Percentiles rank a stretch among this genome's conserved stretches.
Evolutionary conservation across 176 grass and related monocot genomes (phyloP).

Genomic region (Otatea glauca): DNA sequence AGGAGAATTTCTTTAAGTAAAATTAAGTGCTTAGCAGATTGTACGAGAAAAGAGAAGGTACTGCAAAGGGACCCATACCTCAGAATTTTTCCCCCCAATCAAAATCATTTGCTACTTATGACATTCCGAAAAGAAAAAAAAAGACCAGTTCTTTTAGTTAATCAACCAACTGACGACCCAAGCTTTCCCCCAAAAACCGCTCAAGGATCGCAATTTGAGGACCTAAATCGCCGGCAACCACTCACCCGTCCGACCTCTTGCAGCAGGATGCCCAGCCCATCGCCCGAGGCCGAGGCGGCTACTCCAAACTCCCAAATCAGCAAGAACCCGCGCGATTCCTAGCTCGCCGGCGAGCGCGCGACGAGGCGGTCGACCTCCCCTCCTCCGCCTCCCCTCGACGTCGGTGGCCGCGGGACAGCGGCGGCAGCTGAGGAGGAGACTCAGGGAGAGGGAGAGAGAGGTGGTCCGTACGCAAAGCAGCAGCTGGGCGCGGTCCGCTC

Average conservation of each 20-base stretch:
- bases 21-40: neutral
- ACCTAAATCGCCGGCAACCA: neutral
- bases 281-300: neutral
- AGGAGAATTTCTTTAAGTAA: neutral
- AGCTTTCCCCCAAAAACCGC: neutral
- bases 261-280: slow-evolving; percentile 59
- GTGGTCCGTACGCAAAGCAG: slow-evolving; percentile 42
- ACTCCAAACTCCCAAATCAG: neutral
- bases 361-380: neutral
- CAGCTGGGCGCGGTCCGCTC: slow-evolving; percentile 41
- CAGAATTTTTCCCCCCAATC: neutral
- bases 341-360: neutral
- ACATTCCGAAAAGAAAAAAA: neutral
- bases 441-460: neutral
- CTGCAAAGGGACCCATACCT: neutral
- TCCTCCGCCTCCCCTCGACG: neutral
- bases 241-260: slow-evolving; percentile 51
- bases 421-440: neutral
- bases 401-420: slow-evolving; percentile 10
- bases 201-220: neutral
- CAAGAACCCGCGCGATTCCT: neutral
- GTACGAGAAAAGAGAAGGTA: neutral
- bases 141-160: neutral
- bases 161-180: neutral
- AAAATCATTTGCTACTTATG: slow-evolving; percentile 5